Evolutionary conservation across 257 asterid genomes (phyloP), one percentile per base, ranked within the genome.

Genomic region (Gentiana macrophylla): DNA sequence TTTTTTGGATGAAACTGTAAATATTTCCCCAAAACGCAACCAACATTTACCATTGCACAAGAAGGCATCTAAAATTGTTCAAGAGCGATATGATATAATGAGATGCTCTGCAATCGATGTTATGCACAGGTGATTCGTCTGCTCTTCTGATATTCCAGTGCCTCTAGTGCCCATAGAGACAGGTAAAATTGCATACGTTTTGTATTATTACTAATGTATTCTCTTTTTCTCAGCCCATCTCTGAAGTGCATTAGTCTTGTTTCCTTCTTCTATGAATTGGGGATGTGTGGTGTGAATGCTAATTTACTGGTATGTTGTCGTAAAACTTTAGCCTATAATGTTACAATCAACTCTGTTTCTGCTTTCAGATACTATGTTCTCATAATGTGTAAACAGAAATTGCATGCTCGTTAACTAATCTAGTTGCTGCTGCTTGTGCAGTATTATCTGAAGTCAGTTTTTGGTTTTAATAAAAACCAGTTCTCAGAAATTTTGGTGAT

Each of bases 261-360:
- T 57, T 76, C 84, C 62, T 90, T 90, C 94, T 90, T 90, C 84
- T 84, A 86, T 41, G 94, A 90, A 59, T 56, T 90, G 86, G 98
- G 98, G 37, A 82, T 85, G 81, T 80, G 96, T 34, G 95, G 95
- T 50, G 82, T 90, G 72, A 80, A 87, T 80, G 62, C 77, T 13
- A 86, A 81, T 60, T 71, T 90, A 41, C 71, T 90, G 91, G 97
- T 89, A 84, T 24, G 24, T 24, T 24, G 24, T 24, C 24, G 24
- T 24, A 24, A 7, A 41, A 10, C 46, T 41, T 41, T 7, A 41
- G 2, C 6, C 46, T 4, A 24, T 41, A 7, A 7, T 41, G 9
- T 41, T 24, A 24, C 24, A 24, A 24, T 24, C 24, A 24, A 24
- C 24, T 24, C 24, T 24, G 24, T 24, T 24, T 24, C 24, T 24